Evolutionary conservation across 148 eudicot species (phyloP), one percentile per base, ranked within the genome.

Genomic region (Silene latifolia): DNA sequence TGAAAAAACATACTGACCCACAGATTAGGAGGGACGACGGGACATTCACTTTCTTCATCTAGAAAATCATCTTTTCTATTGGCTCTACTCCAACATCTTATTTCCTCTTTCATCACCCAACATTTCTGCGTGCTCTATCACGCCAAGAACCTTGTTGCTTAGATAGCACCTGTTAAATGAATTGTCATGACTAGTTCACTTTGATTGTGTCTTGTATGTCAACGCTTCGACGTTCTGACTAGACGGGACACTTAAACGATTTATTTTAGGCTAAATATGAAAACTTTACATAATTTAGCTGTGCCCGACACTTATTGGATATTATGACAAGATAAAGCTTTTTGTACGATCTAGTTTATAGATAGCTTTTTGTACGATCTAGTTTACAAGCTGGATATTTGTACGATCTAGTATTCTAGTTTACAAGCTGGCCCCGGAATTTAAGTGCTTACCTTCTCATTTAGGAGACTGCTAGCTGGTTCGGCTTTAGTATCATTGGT

Each of bases 61-160:
- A 1, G 15, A 48, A 23, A 18, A 32, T 20, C 1, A n/a, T 0
- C 58, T 63, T 2, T 65, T 48, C 23, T 32, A 9, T 24, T 48
- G 10, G 23, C 15, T 66, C 10, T 42, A 7, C 29, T 62, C 71
- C 56, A 15, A 27, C 29, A 27, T 17, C 17, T 24, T 35, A 51
- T 69, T 61, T 53, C 29, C 17, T 15, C 7, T n/a, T n/a, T 42
- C 27, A 72, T 70, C 51, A 72, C 12, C 76, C 72, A 71, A 73
- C 82, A 83, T 72, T 73, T 85, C 87, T 88, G 19, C 89, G 90
- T n/a, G 88, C 89, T 65, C 96, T 90, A 77, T 92, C 93, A 64
- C 98, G 92, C 98, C 98, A 94, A 60, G 98, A 91, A 63, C 96
- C 96, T 82, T 81, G 85, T 71, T 90, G 95, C 86, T 79, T 83